Evolutionary conservation across 306 rosid species (phyloP), one percentile per base, ranked within the genome.

Genomic region (Rubus idaeus): DNA sequence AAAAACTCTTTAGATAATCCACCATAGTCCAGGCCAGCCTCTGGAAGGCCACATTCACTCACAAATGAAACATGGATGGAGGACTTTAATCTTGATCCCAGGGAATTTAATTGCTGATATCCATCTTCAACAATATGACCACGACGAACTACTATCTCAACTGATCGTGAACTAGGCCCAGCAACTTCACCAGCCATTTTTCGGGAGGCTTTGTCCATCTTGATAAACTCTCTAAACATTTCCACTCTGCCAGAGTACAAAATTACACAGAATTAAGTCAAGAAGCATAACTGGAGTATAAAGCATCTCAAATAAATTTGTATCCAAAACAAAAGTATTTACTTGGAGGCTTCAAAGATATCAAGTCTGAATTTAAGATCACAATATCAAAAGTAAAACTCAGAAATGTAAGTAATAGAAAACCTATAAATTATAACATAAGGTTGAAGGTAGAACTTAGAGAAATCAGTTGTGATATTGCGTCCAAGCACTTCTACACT

Each of bases 11-110:
- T 95, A 35, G 98, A 95, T 79, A 95, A 83, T 75, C 98, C 98
- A 79, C 98, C 98, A 80, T 93, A 95, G 87, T 95, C 99, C 76
- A 92, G 88, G 78, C 99, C 97, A 82, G 97, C 99, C 89, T 95
- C 97, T 3, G 90, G 91, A 75, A 95, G 99, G 79, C 97, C 97
- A 81, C 97, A 92, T 87, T 90, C 99, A 90, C 97, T 92, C 62
- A 95, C 96, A 85, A 95, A 95, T 79, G 99, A 92, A 76, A 95
- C 97, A 62, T 92, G 99, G 83, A 95, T 87, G 50, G 96, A 87
- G 74, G 99, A 92, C 80, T 92, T 95, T 81, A 92, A 85, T 84
- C 77, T 95, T 82, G 97, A 80, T 71, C 99, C 97, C 72, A 92
- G 97, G 66, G 89, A 82, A 86, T 89, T 90, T 70, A 95, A 88